Base-by-base conservation (phyloP, 2,329 filamentous ascomycete genomes). In the Penicillium fuscoglaucum region DNA sequence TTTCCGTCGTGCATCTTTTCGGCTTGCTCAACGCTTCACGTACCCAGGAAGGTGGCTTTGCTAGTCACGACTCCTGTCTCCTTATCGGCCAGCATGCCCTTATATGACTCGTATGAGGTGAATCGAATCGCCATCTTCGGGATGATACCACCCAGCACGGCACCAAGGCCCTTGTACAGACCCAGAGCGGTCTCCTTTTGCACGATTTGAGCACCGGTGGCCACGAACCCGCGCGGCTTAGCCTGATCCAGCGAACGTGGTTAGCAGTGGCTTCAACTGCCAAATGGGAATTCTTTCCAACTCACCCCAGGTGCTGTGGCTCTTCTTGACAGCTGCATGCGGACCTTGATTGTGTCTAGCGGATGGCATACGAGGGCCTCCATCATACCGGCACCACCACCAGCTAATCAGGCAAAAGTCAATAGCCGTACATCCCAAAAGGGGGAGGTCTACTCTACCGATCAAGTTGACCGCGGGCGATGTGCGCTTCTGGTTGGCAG, bases 61-160 rank as follows among this genome's bases (percentile, higher is more conserved):
- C 90, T 89, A 31, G 85, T 86, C 48, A 96, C 84, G 31, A 74
- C 71, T 44, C 91, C 90, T 3, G 87, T 86, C 57, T 86, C 72
- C 64, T 84, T 79, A 75, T 91, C 83, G 44, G 90, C 87, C 26
- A 97, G 82, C 61, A 89, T 61, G 73, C 91, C 87, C 84, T 98
- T 98, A 79, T 98, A 99, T 74, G 85, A 87, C 77, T 98, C 95
- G 78, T 98, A 99, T 55, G 91, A 96, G 48, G 93, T 96, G 80
- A 99, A 99, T 40, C 95, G 90, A 75, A 98, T 99, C 61, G 95
- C 95, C 95, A 99, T 99, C 80, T 99, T 99, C 55, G 95, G 95
- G 24, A 99, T 87, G 75, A 99, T 99, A 66, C 95, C 95, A 26
- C 93, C 97, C 59, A 98, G 77, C 43, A 99, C 95, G 55, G 95